Evolutionary conservation across 164 flowering plant species (phyloP).

Genomic region (Magnolia changhungtana): DNA sequence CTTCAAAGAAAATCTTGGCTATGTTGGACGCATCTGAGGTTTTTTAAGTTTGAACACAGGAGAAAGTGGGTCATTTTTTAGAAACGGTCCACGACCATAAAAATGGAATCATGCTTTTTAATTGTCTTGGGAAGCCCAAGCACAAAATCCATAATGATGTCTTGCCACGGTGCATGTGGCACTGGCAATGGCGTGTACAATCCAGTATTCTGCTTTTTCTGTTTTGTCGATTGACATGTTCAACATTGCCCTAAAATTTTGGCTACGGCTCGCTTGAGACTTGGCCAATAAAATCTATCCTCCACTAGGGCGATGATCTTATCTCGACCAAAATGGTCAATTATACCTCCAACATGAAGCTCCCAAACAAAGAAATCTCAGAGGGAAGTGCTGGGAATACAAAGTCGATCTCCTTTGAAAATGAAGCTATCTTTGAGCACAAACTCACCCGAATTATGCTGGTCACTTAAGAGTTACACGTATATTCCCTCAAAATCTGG

Average conservation of each 20-base stretch:
- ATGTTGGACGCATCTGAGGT: neutral
- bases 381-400: neutral
- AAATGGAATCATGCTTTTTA: neutral
- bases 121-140: neutral
- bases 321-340: neutral
- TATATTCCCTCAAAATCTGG: too few relatives aligned
- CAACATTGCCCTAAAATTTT: neutral
- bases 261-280: neutral
- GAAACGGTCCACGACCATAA: neutral
- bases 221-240: neutral
- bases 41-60: neutral
- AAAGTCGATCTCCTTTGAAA: neutral
- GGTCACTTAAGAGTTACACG: too few relatives aligned
- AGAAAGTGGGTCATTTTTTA: neutral
- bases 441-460: neutral
- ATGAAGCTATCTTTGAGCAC: neutral
- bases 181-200: neutral
- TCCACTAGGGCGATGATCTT: neutral
- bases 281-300: neutral
- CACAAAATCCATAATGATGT: neutral
- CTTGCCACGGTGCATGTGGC: neutral
- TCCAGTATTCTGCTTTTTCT: neutral
- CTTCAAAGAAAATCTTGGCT: neutral
- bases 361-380: neutral
- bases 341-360: neutral